phyloP scores from a whole-genome alignment of 768 basidiomycete species.

The Leccinum sublutescens region DNA sequence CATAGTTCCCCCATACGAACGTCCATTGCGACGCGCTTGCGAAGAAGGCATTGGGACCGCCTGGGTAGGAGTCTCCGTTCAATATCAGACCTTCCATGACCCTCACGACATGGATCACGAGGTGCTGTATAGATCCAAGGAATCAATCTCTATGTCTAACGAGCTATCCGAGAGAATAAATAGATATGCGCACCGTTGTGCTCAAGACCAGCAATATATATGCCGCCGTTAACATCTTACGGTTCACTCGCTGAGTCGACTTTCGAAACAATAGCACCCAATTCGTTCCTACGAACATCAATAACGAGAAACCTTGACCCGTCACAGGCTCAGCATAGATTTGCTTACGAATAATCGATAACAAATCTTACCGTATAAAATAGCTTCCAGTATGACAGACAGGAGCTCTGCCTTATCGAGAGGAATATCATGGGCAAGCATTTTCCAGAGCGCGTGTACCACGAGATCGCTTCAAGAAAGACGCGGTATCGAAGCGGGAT shows the following conservation, averaged over 20 bases:
- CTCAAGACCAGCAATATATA: constrained; percentile 30
- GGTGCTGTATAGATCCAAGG: constrained; percentile 18
- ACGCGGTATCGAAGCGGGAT: neutral
- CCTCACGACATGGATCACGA: constrained; percentile 26
- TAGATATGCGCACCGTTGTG: constrained; percentile 23
- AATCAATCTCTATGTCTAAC: neutral
- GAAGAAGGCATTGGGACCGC: constrained; percentile 27
- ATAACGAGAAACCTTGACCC: constrained; percentile 32
- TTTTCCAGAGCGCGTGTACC: neutral
- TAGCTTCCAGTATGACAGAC: constrained; percentile 13
- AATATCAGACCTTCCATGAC: constrained; percentile 27
- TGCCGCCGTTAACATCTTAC: constrained; percentile 23
- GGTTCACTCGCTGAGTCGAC: constrained; percentile 13
- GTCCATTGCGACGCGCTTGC: constrained; percentile 25
- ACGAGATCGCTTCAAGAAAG: neutral
- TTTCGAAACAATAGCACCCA: constrained; percentile 18
- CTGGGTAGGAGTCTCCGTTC: constrained; percentile 15
- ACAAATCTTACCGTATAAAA: constrained; percentile 19
- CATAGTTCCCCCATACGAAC: constrained; percentile 28
- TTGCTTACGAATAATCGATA: neutral
- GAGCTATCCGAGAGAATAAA: neutral
- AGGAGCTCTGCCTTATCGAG: neutral
- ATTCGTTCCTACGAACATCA: constrained; percentile 35
- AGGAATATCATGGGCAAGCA: neutral
- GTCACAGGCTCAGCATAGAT: neutral